Base-by-base conservation (phyloP, 2,329 filamentous ascomycete genomes). In the Pseudopyricularia cyperi region DNA sequence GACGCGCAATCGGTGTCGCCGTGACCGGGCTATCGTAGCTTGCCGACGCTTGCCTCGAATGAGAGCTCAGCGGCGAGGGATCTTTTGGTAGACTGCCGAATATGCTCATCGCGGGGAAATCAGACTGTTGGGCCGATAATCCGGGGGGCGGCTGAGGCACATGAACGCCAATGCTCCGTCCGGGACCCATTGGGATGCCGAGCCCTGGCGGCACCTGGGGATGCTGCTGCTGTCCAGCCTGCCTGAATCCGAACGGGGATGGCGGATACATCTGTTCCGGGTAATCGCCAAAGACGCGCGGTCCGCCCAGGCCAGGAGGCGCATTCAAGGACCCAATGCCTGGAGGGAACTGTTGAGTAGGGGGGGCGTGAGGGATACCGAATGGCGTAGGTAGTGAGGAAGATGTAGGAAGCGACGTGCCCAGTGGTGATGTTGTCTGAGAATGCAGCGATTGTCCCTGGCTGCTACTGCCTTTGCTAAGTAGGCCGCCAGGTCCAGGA, bases 1-100 rank as follows among this genome's bases (percentile, higher is more conserved):
- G 91, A 52, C 89, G 79, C 46, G 84, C 78, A 55, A 94, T 91
- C 1, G 87, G 87, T 56, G 89, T 83, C 52, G 79, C 72, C 11
- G 73, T 66, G 26, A 69, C 66, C 7, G 69, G 71, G 1, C 57
- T 19, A 9, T 90, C 85, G 54, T 83, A 80, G 4, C 84, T 82
- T 8, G 74, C 73, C 8, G 89, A 95, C 7, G 80, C 75, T 58
- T 94, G 87, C 56, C 89, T 78, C 7, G 84, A 84, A 67, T 95
- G 89, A 5, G 76, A 87, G 5, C 76, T 64, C 8, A 72, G 65
- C 24, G 32, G 39, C 24, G 22, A 63, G 54, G 39, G 39, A 9
- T 71, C 71, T 54, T 62, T 65, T 28, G 57, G 59, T 39, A 56
- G 56, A 54, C 55, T 62, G 3, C 33, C 53, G 7, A 55, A 52